phyloP scores from a whole-genome alignment of 2,329 filamentous ascomycete species.

The Epichloe bromicola region DNA sequence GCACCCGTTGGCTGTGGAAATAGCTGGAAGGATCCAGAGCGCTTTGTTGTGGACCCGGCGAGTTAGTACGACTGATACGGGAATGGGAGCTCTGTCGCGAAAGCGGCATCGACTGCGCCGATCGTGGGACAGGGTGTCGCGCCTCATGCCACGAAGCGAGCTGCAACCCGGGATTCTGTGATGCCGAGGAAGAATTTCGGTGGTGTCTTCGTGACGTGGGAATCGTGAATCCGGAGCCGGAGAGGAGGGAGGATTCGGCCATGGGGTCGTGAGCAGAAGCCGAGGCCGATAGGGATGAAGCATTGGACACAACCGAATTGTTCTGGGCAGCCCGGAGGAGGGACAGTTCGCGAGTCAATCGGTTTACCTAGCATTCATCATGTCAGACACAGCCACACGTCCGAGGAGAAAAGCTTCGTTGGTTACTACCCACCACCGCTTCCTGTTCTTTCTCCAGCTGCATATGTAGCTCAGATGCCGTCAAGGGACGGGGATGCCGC shows the following conservation, averaged over 20 bases:
- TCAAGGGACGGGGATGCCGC: constrained; percentile 76
- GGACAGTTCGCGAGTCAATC: constrained; percentile 77
- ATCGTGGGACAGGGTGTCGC: constrained; percentile 31
- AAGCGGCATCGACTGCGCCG: constrained; percentile 30
- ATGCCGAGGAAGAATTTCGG: constrained; percentile 46
- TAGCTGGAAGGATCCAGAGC: constrained; percentile 31
- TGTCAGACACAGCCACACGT: not conserved
- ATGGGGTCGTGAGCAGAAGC: constrained; percentile 35
- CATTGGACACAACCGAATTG: constrained; percentile 51
- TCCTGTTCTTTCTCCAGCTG: constrained; percentile 94
- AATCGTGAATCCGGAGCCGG: constrained; percentile 44
- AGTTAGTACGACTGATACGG: constrained; percentile 37
- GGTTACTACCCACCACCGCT: constrained; percentile 53
- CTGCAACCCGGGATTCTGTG: constrained; percentile 31
- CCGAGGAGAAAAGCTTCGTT: no score
- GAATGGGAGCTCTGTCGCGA: constrained; percentile 44
- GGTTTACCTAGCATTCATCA: constrained; percentile 58
- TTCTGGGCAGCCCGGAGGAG: constrained; percentile 63
- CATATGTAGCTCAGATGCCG: constrained; percentile 75
- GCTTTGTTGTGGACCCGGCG: constrained; percentile 32
- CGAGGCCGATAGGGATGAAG: constrained; percentile 47
- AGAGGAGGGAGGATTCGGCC: constrained; percentile 39
- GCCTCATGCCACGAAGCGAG: constrained; percentile 24
- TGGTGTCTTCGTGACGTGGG: constrained; percentile 42
- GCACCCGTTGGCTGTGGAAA: constrained; percentile 34